phyloP scores from a whole-genome alignment of 352 stramenopile genomes.

The Hyaloperonospora arabidopsidis region DNA sequence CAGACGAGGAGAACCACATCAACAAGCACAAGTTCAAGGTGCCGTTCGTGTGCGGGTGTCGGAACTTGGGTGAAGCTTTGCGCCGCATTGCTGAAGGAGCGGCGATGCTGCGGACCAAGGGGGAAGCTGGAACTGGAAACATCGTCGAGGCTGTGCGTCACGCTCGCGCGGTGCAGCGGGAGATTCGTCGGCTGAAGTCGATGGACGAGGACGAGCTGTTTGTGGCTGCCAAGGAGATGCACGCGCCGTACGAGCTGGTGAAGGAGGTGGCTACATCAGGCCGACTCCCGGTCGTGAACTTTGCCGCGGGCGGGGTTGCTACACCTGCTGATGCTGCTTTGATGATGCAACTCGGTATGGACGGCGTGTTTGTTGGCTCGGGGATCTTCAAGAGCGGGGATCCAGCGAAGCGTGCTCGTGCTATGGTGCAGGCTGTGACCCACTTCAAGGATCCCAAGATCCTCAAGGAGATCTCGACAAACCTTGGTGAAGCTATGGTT shows the following conservation, averaged over 20 bases:
- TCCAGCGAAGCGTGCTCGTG: slow-evolving; percentile 89
- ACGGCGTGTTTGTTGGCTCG: slow-evolving; percentile 97
- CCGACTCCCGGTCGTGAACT: slow-evolving; percentile 95
- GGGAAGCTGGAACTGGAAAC: slow-evolving; percentile 96
- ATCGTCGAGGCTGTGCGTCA: slow-evolving; percentile 97
- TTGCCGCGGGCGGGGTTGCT: slow-evolving; percentile 95
- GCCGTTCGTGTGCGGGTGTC: slow-evolving; percentile 97
- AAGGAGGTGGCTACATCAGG: slow-evolving; percentile 90
- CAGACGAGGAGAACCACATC: slow-evolving; percentile 96
- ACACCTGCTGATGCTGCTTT: slow-evolving; percentile 95
- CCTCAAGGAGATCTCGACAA: slow-evolving; percentile 92
- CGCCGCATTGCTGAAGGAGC: slow-evolving; percentile 92
- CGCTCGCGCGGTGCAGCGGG: slow-evolving; percentile 85
- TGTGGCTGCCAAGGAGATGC: slow-evolving; percentile 94
- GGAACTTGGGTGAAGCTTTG: slow-evolving; percentile 95
- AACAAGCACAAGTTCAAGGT: slow-evolving; percentile 96
- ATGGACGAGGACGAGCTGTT: slow-evolving; percentile 98
- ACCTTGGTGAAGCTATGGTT: slow-evolving; percentile 96
- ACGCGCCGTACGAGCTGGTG: slow-evolving; percentile 90
- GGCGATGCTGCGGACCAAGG: slow-evolving; percentile 97
- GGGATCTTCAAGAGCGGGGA: slow-evolving; percentile 97
- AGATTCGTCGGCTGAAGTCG: slow-evolving; percentile 86
- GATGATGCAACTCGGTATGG: slow-evolving; percentile 99
- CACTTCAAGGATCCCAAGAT: slow-evolving; percentile 97
- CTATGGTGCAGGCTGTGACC: slow-evolving; percentile 95